Conservation (phyloP, 2,329 filamentous ascomycete species). For the Cytospora piceicola region DNA sequence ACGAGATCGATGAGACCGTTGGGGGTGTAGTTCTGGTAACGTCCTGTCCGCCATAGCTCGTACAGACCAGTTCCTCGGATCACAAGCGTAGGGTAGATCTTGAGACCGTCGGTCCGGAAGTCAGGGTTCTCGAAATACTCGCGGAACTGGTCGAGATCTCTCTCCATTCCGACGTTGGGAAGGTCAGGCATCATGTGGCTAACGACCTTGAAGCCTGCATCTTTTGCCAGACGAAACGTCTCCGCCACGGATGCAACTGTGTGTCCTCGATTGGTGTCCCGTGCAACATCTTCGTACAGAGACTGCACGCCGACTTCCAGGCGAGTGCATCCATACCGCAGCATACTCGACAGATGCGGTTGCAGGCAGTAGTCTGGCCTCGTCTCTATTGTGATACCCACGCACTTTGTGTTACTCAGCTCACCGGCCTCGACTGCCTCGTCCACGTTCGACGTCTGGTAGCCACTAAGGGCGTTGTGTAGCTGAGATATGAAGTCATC, state of each 20-base stretch:
- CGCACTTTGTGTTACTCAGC: slow-evolving; percentile 97
- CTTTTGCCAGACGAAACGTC: slow-evolving; percentile 96
- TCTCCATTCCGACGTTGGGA: slow-evolving; percentile 97
- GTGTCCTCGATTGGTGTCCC: slow-evolving; percentile 95
- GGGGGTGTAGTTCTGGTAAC: slow-evolving; percentile 98
- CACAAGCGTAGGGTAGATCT: slow-evolving; percentile 97
- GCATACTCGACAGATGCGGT: slow-evolving; percentile 93
- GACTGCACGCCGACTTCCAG: slow-evolving; percentile 96
- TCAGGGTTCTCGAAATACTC: slow-evolving; percentile 98
- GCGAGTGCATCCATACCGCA: slow-evolving; percentile 95
- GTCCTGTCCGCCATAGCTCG: slow-evolving; percentile 93
- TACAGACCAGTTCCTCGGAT: slow-evolving; percentile 96
- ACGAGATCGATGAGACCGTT: slow-evolving; percentile 96
- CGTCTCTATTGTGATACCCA: slow-evolving; percentile 98
- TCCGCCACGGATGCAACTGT: slow-evolving; percentile 94
- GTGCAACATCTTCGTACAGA: slow-evolving; percentile 96
- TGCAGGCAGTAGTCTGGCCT: slow-evolving; percentile 95
- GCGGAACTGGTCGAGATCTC: slow-evolving; percentile 93
- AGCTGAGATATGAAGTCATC: slow-evolving; percentile 94
- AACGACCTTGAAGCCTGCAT: slow-evolving; percentile 98
- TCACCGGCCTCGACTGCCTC: slow-evolving; percentile 93
- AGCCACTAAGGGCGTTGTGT: slow-evolving; percentile 95
- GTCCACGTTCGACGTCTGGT: slow-evolving; percentile 91
- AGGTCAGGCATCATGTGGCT: slow-evolving; percentile 99
- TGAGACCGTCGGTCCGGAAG: slow-evolving; percentile 94